Percentiles rank a stretch among this genome's conserved stretches.
phyloP scores from a whole-genome alignment of 257 asterid genomes.

The Nicotiana benthamiana region DNA sequence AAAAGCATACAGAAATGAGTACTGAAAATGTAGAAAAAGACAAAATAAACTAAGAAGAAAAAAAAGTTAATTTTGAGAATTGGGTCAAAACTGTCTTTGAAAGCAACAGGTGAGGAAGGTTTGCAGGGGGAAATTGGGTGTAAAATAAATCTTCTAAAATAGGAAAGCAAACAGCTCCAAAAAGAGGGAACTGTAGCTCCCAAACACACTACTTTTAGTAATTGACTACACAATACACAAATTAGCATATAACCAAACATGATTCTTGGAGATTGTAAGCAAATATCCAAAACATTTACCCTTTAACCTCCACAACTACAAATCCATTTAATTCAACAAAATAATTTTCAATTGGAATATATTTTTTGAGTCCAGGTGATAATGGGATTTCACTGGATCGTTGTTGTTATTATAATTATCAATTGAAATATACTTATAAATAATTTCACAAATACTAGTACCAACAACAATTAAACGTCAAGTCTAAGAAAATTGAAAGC shows the following conservation, averaged over 20 bases:
- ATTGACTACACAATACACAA: constrained; percentile 7
- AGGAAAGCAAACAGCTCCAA: constrained; percentile 28
- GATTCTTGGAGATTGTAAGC: not conserved
- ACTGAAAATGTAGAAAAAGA: constrained; percentile 16
- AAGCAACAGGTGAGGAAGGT: constrained; percentile 44
- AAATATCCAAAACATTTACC: not conserved
- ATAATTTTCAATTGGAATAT: not conserved
- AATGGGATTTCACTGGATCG: too few species aligned
- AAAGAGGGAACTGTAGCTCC: constrained; percentile 7
- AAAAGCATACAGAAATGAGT: not conserved
- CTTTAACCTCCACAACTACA: not conserved
- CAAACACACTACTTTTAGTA: constrained; percentile 11
- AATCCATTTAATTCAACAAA: not conserved
- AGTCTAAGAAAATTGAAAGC: not conserved
- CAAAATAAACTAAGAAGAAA: constrained; percentile 30
- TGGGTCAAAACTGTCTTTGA: constrained; percentile 50
- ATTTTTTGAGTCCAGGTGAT: too few species aligned
- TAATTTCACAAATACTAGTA: not conserved
- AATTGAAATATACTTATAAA: not conserved
- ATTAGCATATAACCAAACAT: not conserved
- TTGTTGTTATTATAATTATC: too few species aligned
- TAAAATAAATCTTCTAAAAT: constrained; percentile 31
- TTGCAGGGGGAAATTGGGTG: constrained; percentile 23
- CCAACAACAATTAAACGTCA: not conserved
- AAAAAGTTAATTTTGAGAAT: constrained; percentile 6